Percentiles rank a stretch among this genome's conserved stretches.
Conservation (phyloP, 768 basidiomycete genomes). For the Arthromyces matolae region DNA sequence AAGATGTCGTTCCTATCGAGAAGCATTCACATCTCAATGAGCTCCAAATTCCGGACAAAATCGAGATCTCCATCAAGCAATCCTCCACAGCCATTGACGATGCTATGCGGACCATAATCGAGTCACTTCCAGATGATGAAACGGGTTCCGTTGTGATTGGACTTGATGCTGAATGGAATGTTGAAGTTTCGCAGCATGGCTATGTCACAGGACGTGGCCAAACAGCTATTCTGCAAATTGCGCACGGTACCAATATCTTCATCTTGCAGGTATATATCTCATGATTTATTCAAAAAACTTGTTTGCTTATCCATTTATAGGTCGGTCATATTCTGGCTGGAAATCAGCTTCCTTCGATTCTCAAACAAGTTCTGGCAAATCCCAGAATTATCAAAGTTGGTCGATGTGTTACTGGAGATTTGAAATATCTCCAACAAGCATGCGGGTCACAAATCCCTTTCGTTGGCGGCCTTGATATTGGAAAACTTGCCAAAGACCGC, state of each 20-base stretch:
- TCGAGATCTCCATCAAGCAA: slow-evolving; percentile 12
- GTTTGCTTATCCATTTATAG: not conserved
- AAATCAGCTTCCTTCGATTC: slow-evolving; percentile 1
- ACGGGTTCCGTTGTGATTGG: slow-evolving; percentile 14
- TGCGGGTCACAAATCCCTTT: slow-evolving; percentile 15
- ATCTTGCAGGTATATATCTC: slow-evolving; percentile 14
- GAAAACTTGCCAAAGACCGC: slow-evolving; percentile 24
- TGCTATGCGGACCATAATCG: slow-evolving; percentile 16
- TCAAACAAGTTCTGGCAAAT: slow-evolving; percentile 12
- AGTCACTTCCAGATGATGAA: slow-evolving; percentile 14
- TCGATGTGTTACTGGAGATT: slow-evolving; percentile 1
- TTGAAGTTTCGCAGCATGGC: slow-evolving; percentile 17
- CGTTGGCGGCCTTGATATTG: slow-evolving; percentile 26
- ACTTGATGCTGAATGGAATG: slow-evolving; percentile 24
- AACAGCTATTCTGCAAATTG: slow-evolving; percentile 20
- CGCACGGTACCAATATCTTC: slow-evolving; percentile 16
- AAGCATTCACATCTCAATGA: slow-evolving; percentile 17
- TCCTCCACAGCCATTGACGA: slow-evolving; percentile 14
- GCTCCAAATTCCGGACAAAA: slow-evolving; percentile 15
- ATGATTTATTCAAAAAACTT: not conserved
- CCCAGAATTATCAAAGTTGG: slow-evolving; percentile 13
- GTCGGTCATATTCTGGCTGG: not conserved
- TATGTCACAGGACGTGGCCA: slow-evolving; percentile 8
- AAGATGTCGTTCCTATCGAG: slow-evolving; percentile 17
- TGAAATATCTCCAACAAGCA: slow-evolving; percentile 1